phyloP scores from a whole-genome alignment of 2,329 filamentous ascomycete species.

The Ophiocordyceps camponoti-rufipedis region DNA sequence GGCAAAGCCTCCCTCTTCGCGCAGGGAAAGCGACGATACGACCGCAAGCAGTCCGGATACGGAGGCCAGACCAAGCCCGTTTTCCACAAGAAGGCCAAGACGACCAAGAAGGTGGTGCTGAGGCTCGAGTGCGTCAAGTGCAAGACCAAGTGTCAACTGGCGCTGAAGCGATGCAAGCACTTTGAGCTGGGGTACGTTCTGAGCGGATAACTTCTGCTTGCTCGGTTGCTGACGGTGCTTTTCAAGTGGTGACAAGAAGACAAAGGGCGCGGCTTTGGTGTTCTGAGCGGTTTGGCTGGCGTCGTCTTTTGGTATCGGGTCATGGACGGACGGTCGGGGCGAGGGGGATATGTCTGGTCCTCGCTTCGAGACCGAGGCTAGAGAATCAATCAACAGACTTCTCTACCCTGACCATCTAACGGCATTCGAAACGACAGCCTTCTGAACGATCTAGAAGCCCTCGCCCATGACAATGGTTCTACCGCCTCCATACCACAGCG shows the following conservation, averaged over 20 bases:
- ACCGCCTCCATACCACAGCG: slow-evolving; percentile 77
- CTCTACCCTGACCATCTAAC: slow-evolving; percentile 1
- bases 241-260: slow-evolving; percentile 96
- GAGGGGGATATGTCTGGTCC: slow-evolving; percentile 17
- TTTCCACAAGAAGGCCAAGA: slow-evolving; percentile 99
- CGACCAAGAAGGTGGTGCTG: slow-evolving; percentile 99
- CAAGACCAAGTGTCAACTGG: slow-evolving; percentile 97
- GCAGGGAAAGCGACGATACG: slow-evolving; percentile 99
- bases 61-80: slow-evolving; percentile 99
- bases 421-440: background rate
- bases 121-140: slow-evolving; percentile 93
- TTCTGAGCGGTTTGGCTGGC: slow-evolving; percentile 54
- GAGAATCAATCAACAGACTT: slow-evolving; percentile 21
- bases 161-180: slow-evolving; percentile 99
- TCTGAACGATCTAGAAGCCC: slow-evolving; percentile 28
- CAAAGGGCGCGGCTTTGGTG: slow-evolving; percentile 98
- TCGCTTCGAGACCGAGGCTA: slow-evolving; percentile 23
- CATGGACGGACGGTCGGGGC: slow-evolving; percentile 27
- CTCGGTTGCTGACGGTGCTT: slow-evolving; percentile 17
- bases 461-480: slow-evolving; percentile 46
- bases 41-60: slow-evolving; percentile 97
- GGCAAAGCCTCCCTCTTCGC: slow-evolving; percentile 92
- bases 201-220: background rate
- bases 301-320: slow-evolving; percentile 23
- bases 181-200: slow-evolving; percentile 89